Evolutionary conservation across 2,329 filamentous ascomycete genomes (phyloP).

Genomic region (Microsporum canis): DNA sequence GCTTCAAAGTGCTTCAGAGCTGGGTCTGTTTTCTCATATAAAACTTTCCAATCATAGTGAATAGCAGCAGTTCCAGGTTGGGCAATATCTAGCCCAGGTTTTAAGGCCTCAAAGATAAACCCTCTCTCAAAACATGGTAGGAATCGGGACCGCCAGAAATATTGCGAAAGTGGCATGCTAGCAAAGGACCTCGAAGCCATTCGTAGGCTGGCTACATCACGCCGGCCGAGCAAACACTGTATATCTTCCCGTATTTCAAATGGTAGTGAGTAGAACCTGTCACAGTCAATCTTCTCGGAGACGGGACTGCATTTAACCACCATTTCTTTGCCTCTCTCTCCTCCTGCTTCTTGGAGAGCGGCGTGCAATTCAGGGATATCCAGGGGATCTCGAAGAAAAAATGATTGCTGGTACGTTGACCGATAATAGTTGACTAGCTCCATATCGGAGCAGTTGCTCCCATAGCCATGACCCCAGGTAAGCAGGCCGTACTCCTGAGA

Average conservation of each 20-base stretch:
- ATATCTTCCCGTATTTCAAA: conserved; percentile 16
- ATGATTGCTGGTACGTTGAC: conserved; percentile 7
- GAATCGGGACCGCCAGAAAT: conserved; percentile 18
- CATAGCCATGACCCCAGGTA: conserved; percentile 14
- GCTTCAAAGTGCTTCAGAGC: not conserved
- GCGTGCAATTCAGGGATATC: conserved; percentile 10
- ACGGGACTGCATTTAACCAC: not conserved
- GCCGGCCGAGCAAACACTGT: conserved; percentile 10
- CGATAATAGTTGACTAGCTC: not conserved
- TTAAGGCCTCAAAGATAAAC: conserved; percentile 13
- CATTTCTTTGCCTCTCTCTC: not conserved
- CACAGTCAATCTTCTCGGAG: conserved; percentile 2
- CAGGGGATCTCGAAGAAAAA: conserved; percentile 8
- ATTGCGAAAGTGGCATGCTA: conserved; percentile 13
- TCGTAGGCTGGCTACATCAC: conserved; percentile 12
- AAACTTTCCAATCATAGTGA: conserved; percentile 17
- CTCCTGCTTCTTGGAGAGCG: conserved; percentile 3
- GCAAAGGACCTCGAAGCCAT: conserved; percentile 17
- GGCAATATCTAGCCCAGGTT: not conserved
- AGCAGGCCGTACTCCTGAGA: conserved; percentile 9
- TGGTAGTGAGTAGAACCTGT: conserved; percentile 15
- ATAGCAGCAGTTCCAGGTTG: not conserved
- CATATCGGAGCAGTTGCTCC: not conserved
- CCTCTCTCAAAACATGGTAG: conserved; percentile 12
- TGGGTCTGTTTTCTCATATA: conserved; percentile 14